Conservation (phyloP, 225 moss, liverwort and hornwort species). For the Thuidium tamariscinum region DNA sequence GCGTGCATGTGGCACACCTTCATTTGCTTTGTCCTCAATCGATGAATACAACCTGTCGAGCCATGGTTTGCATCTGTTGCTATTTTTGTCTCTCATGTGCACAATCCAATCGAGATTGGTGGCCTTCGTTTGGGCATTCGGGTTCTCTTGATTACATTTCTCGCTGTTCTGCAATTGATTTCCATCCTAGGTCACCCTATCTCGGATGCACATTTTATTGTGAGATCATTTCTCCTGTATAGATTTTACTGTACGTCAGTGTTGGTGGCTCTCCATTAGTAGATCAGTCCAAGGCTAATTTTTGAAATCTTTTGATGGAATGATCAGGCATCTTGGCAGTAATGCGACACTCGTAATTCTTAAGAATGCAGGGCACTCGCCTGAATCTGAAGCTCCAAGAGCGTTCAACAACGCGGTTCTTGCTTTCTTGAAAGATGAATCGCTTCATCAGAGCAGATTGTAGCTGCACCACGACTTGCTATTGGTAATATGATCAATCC, state of each 20-base stretch:
- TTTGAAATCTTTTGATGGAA: neutral
- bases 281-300: neutral
- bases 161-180: neutral
- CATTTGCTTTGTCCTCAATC: neutral
- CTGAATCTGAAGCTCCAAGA: neutral
- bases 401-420: neutral
- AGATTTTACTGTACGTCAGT: neutral
- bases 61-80: neutral
- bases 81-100: neutral
- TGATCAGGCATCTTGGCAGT: conserved; percentile 9
- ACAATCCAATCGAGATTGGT: neutral
- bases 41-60: neutral
- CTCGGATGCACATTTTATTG: neutral
- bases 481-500: too few species aligned
- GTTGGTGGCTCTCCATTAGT: neutral
- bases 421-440: neutral
- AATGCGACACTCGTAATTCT: neutral
- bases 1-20: neutral
- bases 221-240: neutral
- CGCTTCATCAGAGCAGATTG: neutral
- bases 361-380: neutral
- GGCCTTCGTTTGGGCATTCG: neutral
- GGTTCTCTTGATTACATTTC: too few species aligned
- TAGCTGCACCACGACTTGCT: neutral
- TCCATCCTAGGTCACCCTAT: neutral